Base-by-base conservation (phyloP, 2,329 filamentous ascomycete species). In the Aspergillus quadricinctus region DNA sequence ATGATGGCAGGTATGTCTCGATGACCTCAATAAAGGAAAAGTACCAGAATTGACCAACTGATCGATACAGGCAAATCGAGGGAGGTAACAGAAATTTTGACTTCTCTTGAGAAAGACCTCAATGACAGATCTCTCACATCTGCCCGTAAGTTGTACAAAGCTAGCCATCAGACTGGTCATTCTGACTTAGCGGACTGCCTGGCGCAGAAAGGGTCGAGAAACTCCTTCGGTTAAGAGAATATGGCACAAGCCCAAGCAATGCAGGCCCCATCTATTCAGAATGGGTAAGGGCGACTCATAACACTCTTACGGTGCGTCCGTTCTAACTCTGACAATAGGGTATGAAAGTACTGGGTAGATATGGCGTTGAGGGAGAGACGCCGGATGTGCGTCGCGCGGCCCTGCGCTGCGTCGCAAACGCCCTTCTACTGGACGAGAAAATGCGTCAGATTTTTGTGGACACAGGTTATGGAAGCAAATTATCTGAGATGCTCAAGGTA, bases 251-350 rank as follows among this genome's bases (percentile, higher is more conserved):
- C 65, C 84, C 87, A 7, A 78, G 77, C 29, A 81, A 90, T 73
- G 86, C 92, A 28, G 88, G 88, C 56, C 88, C 90, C 1, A 93
- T 97, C 56, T 97, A 94, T 74, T 88, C 88, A n/a, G 82, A 84
- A 72, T 79, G 88, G 74, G 91, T 89, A 80, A 62, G 78, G 4
- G n/a, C 9, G 23, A 19, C 11, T 21, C 25, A 27, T 21, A 7
- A 43, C 14, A 19, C 17, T 17, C 17, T 2, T 14, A 23, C 11
- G 3, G 9, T 51, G 14, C 40, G 27, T 21, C 4, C 4, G 9
- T 51, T 54, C 56, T 60, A n/a, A 58, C 29, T 25, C 14, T 37
- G 40, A 4, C 14, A 43, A 10, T 58, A 96, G 89, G 90, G 90
- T 14, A 88, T 97, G 50, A 79, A 83, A 57, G 88, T 85, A 48